Evolutionary conservation across 2,329 filamentous ascomycete species (phyloP).

Genomic region (Diaporthe batatas): DNA sequence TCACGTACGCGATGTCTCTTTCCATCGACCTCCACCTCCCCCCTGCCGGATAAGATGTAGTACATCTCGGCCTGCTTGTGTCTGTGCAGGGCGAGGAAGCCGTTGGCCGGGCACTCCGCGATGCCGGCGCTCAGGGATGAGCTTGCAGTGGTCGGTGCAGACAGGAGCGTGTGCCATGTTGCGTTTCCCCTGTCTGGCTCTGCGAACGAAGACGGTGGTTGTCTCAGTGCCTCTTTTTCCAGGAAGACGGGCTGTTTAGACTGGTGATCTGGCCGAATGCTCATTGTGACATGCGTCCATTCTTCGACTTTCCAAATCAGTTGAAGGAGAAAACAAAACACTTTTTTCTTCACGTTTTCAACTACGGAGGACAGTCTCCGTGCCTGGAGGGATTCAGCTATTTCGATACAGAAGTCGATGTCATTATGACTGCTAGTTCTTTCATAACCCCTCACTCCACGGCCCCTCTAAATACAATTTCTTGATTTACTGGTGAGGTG

Average conservation of each 20-base stretch:
- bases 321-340: too few relatives aligned
- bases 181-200: background rate
- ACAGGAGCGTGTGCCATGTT: conserved; percentile 23
- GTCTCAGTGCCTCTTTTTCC: background rate
- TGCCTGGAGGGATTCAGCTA: background rate
- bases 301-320: background rate
- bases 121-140: conserved; percentile 11
- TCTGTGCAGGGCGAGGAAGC: conserved; percentile 24
- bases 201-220: background rate
- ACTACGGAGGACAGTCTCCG: too few relatives aligned
- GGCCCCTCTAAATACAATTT: background rate
- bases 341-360: background rate
- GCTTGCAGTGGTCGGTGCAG: background rate
- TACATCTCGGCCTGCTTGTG: conserved; percentile 18
- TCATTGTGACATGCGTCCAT: background rate
- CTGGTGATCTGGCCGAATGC: background rate
- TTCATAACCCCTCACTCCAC: background rate
- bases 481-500: background rate
- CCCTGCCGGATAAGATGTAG: conserved; percentile 5
- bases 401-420: background rate
- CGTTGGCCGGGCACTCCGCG: conserved; percentile 6
- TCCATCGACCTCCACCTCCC: conserved; percentile 7
- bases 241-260: background rate
- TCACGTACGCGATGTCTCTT: background rate
- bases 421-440: background rate